Evolutionary conservation across 768 basidiomycete genomes (phyloP), one percentile per base, ranked within the genome.

Genomic region (Pulveroboletus frians): DNA sequence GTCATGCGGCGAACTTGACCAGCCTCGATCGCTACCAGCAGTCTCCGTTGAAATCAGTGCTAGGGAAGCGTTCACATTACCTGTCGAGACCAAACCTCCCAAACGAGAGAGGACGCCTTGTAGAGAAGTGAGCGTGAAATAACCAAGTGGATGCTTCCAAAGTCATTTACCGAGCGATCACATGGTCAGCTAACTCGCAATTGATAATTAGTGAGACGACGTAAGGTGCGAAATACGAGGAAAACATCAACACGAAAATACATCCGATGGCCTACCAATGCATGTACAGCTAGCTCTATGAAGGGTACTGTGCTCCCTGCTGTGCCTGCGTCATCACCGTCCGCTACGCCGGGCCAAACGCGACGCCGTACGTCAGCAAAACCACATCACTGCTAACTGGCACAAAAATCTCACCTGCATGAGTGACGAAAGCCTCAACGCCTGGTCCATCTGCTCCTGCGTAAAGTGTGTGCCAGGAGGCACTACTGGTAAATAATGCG

Each of bases 401-500:
- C 10, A 34, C 30, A 35, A 40, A 50, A 52, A 37, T 40, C 54
- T 53, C 49, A 71, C 67, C 48, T 72, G 72, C 61, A 69, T 62
- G 4, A 69, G 45, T 39, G 57, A 59, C 21, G 69, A 67, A 43
- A 69, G 36, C 10, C 74, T 72, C 47, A 78, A 31, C 0, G 70
- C 73, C 29, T 73, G 69, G 37, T 75, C 73, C 55, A 78, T 64
- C 47, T 80, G 79, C 44, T 81, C 79, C 18, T 66, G 68, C 1
- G 76, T 74, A 45, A 73, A 70, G 45, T 66, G 67, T 10, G 56
- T 17, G 35, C 67, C 65, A 11, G 59, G 67, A 17, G 70, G 58
- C 26, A 70, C 54, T 13, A 71, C 59, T n/a, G 72, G 66, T 48
- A 74, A 57, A 53, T 74, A 74, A 47, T 75, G 73, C 10, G 63